Conservation (phyloP, 495 filamentous ascomycete genomes). For the Letharia lupina region DNA sequence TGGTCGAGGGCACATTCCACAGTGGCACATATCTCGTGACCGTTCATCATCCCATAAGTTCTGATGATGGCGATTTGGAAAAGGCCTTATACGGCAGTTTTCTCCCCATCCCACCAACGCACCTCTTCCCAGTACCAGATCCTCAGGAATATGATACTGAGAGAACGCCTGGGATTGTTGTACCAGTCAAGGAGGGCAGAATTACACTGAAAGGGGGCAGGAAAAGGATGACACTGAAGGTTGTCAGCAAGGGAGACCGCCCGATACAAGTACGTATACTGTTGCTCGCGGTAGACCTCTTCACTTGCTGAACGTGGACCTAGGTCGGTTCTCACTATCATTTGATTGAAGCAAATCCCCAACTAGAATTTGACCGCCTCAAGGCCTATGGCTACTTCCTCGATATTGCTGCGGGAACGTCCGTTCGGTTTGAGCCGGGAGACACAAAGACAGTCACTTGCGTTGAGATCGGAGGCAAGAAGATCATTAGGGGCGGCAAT, state of each 20-base stretch:
- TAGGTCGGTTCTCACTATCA: conserved; percentile 92
- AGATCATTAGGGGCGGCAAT: conserved; percentile 82
- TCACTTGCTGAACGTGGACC: neutral
- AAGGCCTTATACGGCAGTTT: conserved; percentile 89
- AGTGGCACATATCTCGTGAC: conserved; percentile 92
- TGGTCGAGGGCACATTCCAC: conserved; percentile 90
- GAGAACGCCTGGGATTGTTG: conserved; percentile 71
- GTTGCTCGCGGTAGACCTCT: neutral
- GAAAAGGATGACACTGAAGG: conserved; percentile 60
- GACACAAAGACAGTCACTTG: conserved; percentile 88
- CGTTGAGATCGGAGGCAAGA: conserved; percentile 79
- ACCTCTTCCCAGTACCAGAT: conserved; percentile 56
- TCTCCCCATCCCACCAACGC: conserved; percentile 65
- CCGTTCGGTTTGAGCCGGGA: conserved; percentile 90
- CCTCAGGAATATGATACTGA: conserved; percentile 52
- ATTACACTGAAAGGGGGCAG: conserved; percentile 68
- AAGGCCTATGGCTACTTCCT: conserved; percentile 77
- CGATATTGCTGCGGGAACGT: conserved; percentile 87
- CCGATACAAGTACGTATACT: conserved; percentile 64
- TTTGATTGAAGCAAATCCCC: conserved; percentile 87
- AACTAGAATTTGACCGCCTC: conserved; percentile 83
- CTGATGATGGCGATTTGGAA: conserved; percentile 78
- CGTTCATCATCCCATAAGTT: conserved; percentile 80
- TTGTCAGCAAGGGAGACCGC: conserved; percentile 82
- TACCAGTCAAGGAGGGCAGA: conserved; percentile 55